Evolutionary conservation across 2,329 filamentous ascomycete genomes (phyloP).

Genomic region (Paraphaeosphaeria sporulosa): DNA sequence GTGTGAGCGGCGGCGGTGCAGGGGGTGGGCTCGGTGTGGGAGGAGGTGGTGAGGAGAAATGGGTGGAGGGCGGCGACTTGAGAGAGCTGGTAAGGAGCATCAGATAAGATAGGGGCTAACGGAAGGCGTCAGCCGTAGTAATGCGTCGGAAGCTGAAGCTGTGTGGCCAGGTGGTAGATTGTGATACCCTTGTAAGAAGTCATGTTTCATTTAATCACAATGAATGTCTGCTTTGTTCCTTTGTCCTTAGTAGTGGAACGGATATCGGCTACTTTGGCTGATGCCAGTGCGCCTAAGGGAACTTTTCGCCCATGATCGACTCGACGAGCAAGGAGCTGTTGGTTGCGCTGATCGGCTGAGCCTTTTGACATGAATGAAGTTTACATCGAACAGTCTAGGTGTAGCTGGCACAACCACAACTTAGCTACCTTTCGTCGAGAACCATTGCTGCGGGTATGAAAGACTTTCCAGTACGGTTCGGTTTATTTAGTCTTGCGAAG

Average conservation of each 20-base stretch:
- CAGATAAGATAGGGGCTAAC: constrained; percentile 26
- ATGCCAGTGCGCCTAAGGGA: neutral
- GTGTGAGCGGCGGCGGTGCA: constrained; percentile 48
- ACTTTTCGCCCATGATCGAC: neutral
- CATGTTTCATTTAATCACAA: neutral
- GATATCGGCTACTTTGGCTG: neutral
- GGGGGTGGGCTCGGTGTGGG: constrained; percentile 46
- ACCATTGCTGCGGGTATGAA: too few relatives aligned
- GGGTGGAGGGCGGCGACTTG: constrained; percentile 60
- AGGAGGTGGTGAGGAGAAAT: constrained; percentile 53
- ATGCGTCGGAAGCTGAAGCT: neutral
- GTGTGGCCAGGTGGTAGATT: neutral
- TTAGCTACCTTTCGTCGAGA: too few relatives aligned
- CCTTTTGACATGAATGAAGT: neutral
- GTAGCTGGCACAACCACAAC: too few relatives aligned
- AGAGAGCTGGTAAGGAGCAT: constrained; percentile 58
- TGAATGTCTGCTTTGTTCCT: neutral
- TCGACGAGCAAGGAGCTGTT: neutral
- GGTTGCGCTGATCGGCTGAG: neutral
- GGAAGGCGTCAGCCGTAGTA: neutral
- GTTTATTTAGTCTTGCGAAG: too few relatives aligned
- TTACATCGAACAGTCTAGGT: neutral
- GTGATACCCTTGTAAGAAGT: constrained; percentile 8
- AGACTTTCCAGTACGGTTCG: too few relatives aligned
- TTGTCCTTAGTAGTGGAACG: too few relatives aligned